A percentile compares a stretch with the other conserved stretches of the same genome.
phyloP scores from a whole-genome alignment of 2,329 filamentous ascomycete species.

The Fusarium keratoplasticum region DNA sequence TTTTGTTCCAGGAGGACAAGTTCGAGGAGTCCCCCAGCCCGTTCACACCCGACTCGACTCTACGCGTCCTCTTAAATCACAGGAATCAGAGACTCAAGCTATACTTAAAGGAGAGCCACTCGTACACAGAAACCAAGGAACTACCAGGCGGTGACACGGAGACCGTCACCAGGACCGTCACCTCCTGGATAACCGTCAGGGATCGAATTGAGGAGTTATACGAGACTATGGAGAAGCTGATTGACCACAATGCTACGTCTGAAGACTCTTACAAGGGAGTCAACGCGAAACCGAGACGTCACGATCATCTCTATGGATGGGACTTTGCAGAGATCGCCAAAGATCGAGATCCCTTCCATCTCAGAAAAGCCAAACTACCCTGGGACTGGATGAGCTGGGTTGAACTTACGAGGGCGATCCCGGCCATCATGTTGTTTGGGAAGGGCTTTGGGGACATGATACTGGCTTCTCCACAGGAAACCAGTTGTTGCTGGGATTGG shows the following conservation, averaged over 20 bases:
- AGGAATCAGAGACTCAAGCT: background rate
- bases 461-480: background rate
- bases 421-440: background rate
- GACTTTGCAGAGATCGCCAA: background rate
- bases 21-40: background rate
- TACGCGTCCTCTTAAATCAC: background rate
- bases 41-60: background rate
- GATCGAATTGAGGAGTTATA: background rate
- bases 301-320: background rate
- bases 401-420: background rate
- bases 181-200: background rate
- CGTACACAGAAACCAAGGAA: background rate
- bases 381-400: background rate
- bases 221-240: background rate
- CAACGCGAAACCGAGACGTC: background rate
- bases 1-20: background rate
- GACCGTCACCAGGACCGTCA: background rate
- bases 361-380: background rate
- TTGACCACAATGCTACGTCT: background rate
- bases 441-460: background rate
- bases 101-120: background rate
- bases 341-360: background rate
- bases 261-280: background rate
- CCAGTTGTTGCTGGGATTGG: background rate
- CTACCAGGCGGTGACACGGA: background rate